Conservation (phyloP, 305 asterid species). For the Plantago coronopus region DNA sequence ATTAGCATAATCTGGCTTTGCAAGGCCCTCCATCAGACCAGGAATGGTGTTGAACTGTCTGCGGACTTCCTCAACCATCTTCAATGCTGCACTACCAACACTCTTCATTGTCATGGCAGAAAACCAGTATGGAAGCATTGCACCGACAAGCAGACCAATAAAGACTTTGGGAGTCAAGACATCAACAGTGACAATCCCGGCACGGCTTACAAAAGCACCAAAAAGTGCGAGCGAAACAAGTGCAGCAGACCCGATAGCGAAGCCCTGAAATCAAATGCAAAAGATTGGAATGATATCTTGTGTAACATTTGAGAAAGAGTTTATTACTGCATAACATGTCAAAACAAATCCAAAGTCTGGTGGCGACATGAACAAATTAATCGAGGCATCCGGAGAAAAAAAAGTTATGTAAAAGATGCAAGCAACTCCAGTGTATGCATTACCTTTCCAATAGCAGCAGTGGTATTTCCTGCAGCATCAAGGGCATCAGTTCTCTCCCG, state of each 20-base stretch:
- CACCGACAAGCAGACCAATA: conserved; percentile 69
- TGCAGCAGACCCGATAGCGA: conserved; percentile 89
- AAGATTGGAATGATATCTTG: not conserved
- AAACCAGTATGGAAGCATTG: conserved; percentile 89
- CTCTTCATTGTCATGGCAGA: conserved; percentile 96
- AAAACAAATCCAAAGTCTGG: too few relatives aligned
- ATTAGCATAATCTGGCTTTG: conserved; percentile 74
- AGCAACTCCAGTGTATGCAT: not conserved
- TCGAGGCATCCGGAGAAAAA: not conserved
- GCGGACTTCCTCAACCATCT: conserved; percentile 89
- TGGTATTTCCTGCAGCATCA: conserved; percentile 83
- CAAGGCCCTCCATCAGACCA: conserved; percentile 65
- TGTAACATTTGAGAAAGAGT: not conserved
- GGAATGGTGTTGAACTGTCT: conserved; percentile 75
- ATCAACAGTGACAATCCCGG: conserved; percentile 59
- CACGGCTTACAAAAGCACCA: conserved; percentile 87
- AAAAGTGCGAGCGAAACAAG: conserved; percentile 77
- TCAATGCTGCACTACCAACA: conserved; percentile 79
- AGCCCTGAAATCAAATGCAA: conserved; percentile 45
- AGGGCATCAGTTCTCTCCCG: conserved; percentile 85
- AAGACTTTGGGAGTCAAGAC: conserved; percentile 78
- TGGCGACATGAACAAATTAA: too few relatives aligned
- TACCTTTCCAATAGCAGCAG: conserved; percentile 90
- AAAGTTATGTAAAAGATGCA: too few relatives aligned
- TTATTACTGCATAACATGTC: not conserved